phyloP scores from a whole-genome alignment of 2,329 filamentous ascomycete species.

The Hymenoscyphus repandus region DNA sequence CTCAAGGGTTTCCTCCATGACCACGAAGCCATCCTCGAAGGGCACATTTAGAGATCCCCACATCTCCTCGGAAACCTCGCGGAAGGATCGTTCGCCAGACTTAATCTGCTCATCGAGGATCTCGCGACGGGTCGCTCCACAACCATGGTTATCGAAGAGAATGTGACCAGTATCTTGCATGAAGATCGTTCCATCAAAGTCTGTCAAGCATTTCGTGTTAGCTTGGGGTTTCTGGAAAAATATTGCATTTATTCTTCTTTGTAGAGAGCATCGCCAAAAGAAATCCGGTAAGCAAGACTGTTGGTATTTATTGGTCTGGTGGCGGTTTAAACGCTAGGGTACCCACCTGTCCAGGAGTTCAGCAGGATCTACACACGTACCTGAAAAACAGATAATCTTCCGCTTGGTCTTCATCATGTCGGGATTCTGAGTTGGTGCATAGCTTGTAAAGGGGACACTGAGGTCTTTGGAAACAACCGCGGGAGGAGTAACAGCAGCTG shows the following conservation, averaged over 20 bases:
- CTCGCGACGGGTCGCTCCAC: slow-evolving; percentile 50
- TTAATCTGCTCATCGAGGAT: slow-evolving; percentile 60
- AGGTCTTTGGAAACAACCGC: slow-evolving; percentile 29
- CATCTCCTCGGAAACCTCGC: slow-evolving; percentile 68
- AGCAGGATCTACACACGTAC: slow-evolving; percentile 32
- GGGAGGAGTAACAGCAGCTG: slow-evolving; percentile 34
- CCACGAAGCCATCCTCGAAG: slow-evolving; percentile 61
- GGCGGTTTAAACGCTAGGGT: not conserved
- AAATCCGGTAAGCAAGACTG: not conserved
- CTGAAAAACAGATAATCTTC: slow-evolving; percentile 55
- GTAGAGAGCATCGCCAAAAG: not conserved
- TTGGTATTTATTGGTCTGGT: not conserved
- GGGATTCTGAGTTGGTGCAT: slow-evolving; percentile 20
- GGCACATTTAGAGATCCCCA: slow-evolving; percentile 62
- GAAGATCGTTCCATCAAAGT: slow-evolving; percentile 69
- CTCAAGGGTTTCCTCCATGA: slow-evolving; percentile 56
- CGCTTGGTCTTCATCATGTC: slow-evolving; percentile 39
- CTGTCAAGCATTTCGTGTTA: slow-evolving; percentile 32
- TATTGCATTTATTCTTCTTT: not conserved
- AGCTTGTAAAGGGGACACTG: slow-evolving; percentile 23
- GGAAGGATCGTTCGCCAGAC: slow-evolving; percentile 59
- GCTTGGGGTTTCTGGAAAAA: not conserved
- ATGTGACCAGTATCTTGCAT: slow-evolving; percentile 67
- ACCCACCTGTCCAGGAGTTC: not conserved
- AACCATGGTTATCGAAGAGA: slow-evolving; percentile 61